Conservation (phyloP, 2,329 filamentous ascomycete species). For the Penicillium hordei region DNA sequence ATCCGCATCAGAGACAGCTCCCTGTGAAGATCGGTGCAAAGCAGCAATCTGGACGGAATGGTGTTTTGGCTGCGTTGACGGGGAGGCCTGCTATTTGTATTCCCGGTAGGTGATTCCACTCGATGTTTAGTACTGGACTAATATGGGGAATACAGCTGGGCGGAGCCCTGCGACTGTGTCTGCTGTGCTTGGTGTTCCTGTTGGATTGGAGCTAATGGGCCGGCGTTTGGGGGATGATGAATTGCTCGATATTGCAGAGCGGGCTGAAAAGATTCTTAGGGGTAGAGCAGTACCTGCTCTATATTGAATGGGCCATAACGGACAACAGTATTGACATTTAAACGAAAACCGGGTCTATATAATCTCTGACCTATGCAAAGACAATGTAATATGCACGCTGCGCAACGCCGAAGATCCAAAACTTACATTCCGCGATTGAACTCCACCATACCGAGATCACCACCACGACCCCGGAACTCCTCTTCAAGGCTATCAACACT, state of each 20-base stretch:
- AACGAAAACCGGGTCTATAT: neutral
- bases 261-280: conserved; percentile 49
- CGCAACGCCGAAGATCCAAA: conserved; percentile 3
- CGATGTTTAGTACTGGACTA: neutral
- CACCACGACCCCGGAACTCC: conserved; percentile 81
- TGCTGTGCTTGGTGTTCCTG: conserved; percentile 59
- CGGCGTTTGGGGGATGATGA: conserved; percentile 56
- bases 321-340: neutral
- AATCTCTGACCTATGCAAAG: conserved; percentile 4
- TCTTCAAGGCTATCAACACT: conserved; percentile 73
- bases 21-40: conserved; percentile 59
- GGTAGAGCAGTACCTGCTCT: conserved; percentile 47
- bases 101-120: conserved; percentile 37
- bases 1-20: conserved; percentile 65
- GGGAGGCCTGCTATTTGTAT: conserved; percentile 53
- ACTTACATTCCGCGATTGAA: conserved; percentile 92
- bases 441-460: conserved; percentile 78
- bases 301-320: neutral
- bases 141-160: conserved; percentile 30
- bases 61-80: conserved; percentile 56
- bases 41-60: conserved; percentile 61
- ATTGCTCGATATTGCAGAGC: conserved; percentile 55
- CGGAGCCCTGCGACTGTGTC: conserved; percentile 52
- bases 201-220: conserved; percentile 66
- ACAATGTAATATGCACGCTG: conserved; percentile 10